A percentile compares a stretch with the other conserved stretches of the same genome.
Conservation (phyloP, 306 rosid species). For the Castanea mollissima region DNA sequence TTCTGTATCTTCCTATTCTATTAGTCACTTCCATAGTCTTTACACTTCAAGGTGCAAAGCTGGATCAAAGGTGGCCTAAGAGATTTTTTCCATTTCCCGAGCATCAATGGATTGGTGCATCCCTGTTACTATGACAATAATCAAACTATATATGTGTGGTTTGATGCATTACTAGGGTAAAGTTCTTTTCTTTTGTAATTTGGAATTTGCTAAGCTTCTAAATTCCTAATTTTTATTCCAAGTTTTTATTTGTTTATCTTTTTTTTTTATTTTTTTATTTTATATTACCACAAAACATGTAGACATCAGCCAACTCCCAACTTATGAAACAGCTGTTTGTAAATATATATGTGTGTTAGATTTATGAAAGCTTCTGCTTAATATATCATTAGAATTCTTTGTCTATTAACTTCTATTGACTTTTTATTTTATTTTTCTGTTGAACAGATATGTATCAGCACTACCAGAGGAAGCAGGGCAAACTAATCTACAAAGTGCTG, state of each 20-base stretch:
- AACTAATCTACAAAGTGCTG: conserved; percentile 51
- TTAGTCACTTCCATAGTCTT: not conserved
- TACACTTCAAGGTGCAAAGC: conserved; percentile 77
- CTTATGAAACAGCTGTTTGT: conserved; percentile 15
- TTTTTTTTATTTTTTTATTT: not conserved
- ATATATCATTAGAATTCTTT: conserved; percentile 1
- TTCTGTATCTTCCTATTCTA: not conserved
- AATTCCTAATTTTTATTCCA: conserved; percentile 3
- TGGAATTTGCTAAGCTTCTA: conserved; percentile 1
- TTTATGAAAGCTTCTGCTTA: conserved; percentile 4
- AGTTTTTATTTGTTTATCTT: too few species aligned
- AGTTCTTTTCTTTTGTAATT: not conserved
- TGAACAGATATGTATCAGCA: conserved; percentile 87
- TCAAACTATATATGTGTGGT: conserved; percentile 95
- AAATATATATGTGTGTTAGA: not conserved
- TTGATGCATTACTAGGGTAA: conserved; percentile 36
- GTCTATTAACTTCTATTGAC: not conserved
- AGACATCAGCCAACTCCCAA: conserved; percentile 7
- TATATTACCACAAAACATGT: conserved; percentile 16
- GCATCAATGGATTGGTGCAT: conserved; percentile 95
- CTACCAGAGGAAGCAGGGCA: conserved; percentile 60
- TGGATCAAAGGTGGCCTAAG: conserved; percentile 85
- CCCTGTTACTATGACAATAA: conserved; percentile 80
- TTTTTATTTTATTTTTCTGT: not conserved
- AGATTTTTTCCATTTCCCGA: conserved; percentile 30